Evolutionary conservation across 768 basidiomycete genomes (phyloP).

Genomic region (Dendrothele bispora): DNA sequence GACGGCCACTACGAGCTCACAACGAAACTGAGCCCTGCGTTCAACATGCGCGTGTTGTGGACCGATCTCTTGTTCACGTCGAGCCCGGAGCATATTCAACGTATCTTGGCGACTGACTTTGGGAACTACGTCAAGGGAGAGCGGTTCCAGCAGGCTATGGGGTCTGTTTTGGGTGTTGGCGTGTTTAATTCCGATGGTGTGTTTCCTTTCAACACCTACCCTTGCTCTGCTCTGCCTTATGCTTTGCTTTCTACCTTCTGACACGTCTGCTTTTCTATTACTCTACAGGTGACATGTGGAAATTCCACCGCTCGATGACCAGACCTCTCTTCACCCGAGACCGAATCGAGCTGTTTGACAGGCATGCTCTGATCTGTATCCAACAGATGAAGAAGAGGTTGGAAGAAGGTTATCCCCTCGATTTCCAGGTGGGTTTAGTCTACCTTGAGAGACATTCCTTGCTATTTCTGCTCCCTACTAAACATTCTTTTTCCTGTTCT

Average conservation of each 20-base stretch:
- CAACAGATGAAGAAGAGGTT: conserved; percentile 47
- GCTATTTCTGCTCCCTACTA: too few species aligned
- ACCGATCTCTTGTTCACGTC: conserved; percentile 46
- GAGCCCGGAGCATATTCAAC: conserved; percentile 56
- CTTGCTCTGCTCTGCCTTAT: too few species aligned
- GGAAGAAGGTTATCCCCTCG: conserved; percentile 49
- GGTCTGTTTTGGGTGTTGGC: conserved; percentile 56
- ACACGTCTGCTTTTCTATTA: conserved; percentile 21
- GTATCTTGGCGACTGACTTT: conserved; percentile 58
- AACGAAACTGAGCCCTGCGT: conserved; percentile 38
- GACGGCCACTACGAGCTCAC: conserved; percentile 40
- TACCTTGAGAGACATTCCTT: too few species aligned
- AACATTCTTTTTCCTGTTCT: neutral
- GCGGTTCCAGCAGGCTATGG: conserved; percentile 41
- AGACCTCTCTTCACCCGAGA: conserved; percentile 69
- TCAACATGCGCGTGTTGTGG: conserved; percentile 47
- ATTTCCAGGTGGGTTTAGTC: conserved; percentile 57
- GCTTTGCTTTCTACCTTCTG: conserved; percentile 56
- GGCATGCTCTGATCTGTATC: conserved; percentile 47
- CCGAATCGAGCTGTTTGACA: conserved; percentile 59
- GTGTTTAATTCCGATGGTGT: conserved; percentile 72
- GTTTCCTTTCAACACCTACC: too few species aligned
- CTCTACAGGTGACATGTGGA: conserved; percentile 12
- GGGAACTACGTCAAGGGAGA: conserved; percentile 58
- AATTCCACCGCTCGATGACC: conserved; percentile 62